Percentiles rank a stretch among this genome's conserved stretches.
Conservation (phyloP, 345 rosid genomes). For the Geranium rotundifolium region DNA sequence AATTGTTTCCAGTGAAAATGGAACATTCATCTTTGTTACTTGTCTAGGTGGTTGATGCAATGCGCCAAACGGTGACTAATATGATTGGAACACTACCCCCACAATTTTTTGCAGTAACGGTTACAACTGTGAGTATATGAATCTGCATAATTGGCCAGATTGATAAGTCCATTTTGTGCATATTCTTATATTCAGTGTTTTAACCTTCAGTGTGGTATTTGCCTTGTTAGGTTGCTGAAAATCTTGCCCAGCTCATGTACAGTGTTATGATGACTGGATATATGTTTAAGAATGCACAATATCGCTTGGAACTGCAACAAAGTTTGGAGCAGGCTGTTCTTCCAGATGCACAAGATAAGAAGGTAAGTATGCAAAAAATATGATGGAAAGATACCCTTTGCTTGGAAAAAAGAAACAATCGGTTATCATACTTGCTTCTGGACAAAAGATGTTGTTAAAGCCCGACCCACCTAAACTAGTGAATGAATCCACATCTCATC, state of each 20-base stretch:
- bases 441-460: too few relatives aligned
- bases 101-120: conserved; percentile 73
- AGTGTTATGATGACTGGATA: conserved; percentile 97
- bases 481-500: too few relatives aligned
- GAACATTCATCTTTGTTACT: neutral
- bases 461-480: too few relatives aligned
- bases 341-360: conserved; percentile 54
- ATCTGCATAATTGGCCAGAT: neutral
- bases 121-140: conserved; percentile 60
- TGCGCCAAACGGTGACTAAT: conserved; percentile 89
- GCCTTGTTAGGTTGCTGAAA: conserved; percentile 78
- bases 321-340: conserved; percentile 87
- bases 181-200: neutral
- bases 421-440: neutral
- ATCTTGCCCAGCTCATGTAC: conserved; percentile 96
- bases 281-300: conserved; percentile 90
- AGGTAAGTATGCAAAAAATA: conserved; percentile 21
- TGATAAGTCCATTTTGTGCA: neutral
- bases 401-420: too few relatives aligned
- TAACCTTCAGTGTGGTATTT: conserved; percentile 3
- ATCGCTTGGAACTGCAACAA: conserved; percentile 82
- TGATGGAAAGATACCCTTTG: neutral
- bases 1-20: neutral
- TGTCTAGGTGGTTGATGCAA: conserved; percentile 85
- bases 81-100: conserved; percentile 98